Percentiles rank a stretch among this genome's conserved stretches.
phyloP scores from a whole-genome alignment of 106 monocot genomes.

The Dioscorea dumetorum region DNA sequence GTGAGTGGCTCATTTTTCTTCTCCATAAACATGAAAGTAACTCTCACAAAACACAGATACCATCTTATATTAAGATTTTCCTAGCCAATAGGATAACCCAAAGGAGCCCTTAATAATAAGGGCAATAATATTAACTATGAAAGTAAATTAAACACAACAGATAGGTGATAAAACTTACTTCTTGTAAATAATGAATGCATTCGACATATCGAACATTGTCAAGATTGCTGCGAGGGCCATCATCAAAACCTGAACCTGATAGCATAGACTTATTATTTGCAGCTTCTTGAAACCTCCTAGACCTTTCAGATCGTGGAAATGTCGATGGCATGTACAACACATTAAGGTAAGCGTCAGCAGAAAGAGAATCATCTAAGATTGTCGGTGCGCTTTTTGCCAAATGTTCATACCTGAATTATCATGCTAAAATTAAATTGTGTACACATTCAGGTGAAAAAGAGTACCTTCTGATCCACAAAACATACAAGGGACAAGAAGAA shows the following conservation, averaged over 20 bases:
- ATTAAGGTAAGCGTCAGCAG: constrained; percentile 91
- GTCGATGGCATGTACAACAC: constrained; percentile 90
- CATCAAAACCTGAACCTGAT: constrained; percentile 42
- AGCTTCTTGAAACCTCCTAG: constrained; percentile 35
- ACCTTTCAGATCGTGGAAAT: constrained; percentile 77
- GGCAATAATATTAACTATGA: too few relatives aligned
- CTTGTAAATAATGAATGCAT: constrained; percentile 88
- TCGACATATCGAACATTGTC: constrained; percentile 69
- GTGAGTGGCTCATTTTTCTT: too few relatives aligned
- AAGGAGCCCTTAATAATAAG: too few relatives aligned
- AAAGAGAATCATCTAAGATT: constrained; percentile 92
- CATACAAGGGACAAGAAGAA: too few relatives aligned
- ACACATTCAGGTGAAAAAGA: too few relatives aligned
- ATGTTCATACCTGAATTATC: constrained; percentile 75
- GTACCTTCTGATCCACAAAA: too few relatives aligned
- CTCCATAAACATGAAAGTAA: too few relatives aligned
- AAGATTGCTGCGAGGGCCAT: constrained; percentile 79
- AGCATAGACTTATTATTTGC: constrained; percentile 20
- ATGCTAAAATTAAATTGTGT: neutral
- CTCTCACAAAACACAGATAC: too few relatives aligned
- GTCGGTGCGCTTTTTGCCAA: constrained; percentile 79
- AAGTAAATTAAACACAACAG: too few relatives aligned
- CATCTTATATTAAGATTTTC: too few relatives aligned
- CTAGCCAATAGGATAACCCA: too few relatives aligned
- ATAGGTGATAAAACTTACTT: constrained; percentile 39